Evolutionary conservation across 805 yeast species (phyloP), one percentile per base, ranked within the genome.

Genomic region (Candida boidinii): DNA sequence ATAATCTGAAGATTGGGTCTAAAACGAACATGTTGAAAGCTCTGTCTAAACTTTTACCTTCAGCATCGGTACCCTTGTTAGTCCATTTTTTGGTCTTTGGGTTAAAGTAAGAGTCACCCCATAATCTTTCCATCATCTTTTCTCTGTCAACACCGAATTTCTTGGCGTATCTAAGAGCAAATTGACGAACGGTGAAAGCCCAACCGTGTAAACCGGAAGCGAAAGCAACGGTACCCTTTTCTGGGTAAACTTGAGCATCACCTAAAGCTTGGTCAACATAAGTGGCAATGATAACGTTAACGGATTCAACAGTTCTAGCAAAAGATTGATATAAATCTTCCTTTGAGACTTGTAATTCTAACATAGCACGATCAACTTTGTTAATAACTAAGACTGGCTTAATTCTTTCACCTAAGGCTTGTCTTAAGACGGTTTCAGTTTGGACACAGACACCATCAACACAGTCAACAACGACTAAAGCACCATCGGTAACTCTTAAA

Each of bases 191-290:
- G 56, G 98, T 90, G 90, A 90, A 90, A 65, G 96, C 97, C 98
- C 98, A 90, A 71, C 98, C 98, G 80, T 90, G 98, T 64, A 90
- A 77, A 83, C 97, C 98, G 68, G 97, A 92, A 76, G 95, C 97
- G 71, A 90, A 90, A 54, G 98, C 98, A 62, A 90, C 95, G 68
- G 97, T 90, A 75, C 98, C 98, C 64, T 70, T 68, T 68, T 90
- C 94, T 70, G 98, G 98, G 95, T 81, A 90, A 48, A 90, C 97
- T 76, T 90, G 97, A 58, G 75, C 80, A 62, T 90, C 97, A 75
- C 98, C 98, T 48, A 90, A 69, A 44, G 74, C 67, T 68, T 75
- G 72, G 66, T 90, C 98, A 58, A 78, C 71, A 74, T 90, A 90
- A 57, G 97, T 90, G 49, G 97, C 75, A 65, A 90, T 86, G 65